Base-by-base conservation (phyloP, 2,329 filamentous ascomycete genomes). In the Ilyonectria robusta region DNA sequence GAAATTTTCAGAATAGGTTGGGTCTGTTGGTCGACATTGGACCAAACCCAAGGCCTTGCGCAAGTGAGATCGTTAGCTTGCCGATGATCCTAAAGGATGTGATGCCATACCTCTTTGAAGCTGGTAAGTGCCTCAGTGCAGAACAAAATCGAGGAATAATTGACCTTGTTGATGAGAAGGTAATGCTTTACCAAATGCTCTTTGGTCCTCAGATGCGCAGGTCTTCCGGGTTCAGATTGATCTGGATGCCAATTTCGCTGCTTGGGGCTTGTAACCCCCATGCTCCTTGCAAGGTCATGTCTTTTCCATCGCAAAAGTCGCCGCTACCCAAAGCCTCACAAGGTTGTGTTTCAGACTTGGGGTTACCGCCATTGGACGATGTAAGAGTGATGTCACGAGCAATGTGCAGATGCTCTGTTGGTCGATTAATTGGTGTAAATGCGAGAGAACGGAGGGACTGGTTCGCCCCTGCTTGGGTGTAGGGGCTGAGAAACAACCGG, bases 401-500 rank as follows among this genome's bases (percentile, higher is more conserved):
- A 19, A 69, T 53, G 29, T 73, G 72, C 6, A 50, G 54, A 11
- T 67, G 61, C 3, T 77, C 72, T 59, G 64, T 62, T 53, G 68
- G 58, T 23, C 74, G 72, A 47, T 78, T 80, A 31, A 78, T 70
- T 9, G 78, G 70, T 11, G 76, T 75, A 60, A 81, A 80, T 6
- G 72, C 70, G 21, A 80, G 66, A 0, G 76, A 75, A 15, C 76
- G 70, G 17, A 77, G 63, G 10, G 72, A 55, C 23, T 72, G 66
- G 33, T 59, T 70, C 6, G 71, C 55, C 4, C 72, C 69, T 40
- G 72, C 57, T 44, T 77, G 72, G 44, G 65, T 72, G 31, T 73
- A 78, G 6, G 78, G 57, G 42, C 68, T 72, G 47, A 78, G 64
- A 19, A 81, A 77, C 21, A 75, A 35, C n/a, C 75, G 72, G 9